These are phyloP conservation scores for Rhizopogon vulgaris DNA, from an alignment of 768 basidiomycete species.

Conservation along the genomic window DNA sequence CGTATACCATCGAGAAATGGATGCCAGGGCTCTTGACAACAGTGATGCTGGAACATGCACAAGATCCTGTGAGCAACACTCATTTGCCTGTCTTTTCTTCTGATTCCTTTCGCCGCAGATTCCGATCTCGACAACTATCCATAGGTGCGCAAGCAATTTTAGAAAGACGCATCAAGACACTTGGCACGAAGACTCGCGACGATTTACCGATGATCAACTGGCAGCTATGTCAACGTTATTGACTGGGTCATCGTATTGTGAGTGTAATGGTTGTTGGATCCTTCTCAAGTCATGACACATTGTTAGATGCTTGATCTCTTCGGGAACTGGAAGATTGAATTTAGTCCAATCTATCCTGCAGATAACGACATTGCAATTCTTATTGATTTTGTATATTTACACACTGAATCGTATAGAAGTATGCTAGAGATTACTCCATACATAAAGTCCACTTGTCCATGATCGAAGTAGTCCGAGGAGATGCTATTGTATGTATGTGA, in stretches of 20 bases:
- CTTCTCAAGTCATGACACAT: conserved; percentile 9
- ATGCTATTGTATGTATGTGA: background rate
- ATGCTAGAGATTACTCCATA: background rate
- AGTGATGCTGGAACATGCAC: conserved; percentile 74
- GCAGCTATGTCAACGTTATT: conserved; percentile 76
- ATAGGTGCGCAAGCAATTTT: conserved; percentile 75
- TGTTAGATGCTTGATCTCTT: conserved; percentile 3
- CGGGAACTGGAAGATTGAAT: background rate
- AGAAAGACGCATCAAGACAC: conserved; percentile 83
- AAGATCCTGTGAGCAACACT: conserved; percentile 59
- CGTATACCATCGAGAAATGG: conserved; percentile 90
- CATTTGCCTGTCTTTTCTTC: conserved; percentile 3
- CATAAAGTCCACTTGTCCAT: background rate
- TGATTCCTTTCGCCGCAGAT: conserved; percentile 34
- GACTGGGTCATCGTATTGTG: conserved; percentile 81
- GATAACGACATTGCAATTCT: background rate
- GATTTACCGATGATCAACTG: conserved; percentile 83
- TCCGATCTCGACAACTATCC: conserved; percentile 80
- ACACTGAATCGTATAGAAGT: background rate
- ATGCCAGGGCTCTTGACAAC: conserved; percentile 79
- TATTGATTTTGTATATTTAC: background rate
- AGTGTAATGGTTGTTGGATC: conserved; percentile 18
- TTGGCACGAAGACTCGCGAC: conserved; percentile 84
- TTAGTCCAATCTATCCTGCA: background rate
- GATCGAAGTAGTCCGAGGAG: background rate